These are phyloP conservation scores for Fusarium sp. DNA, from an alignment of 2,329 filamentous ascomycete genomes.

Conservation along the genomic window DNA sequence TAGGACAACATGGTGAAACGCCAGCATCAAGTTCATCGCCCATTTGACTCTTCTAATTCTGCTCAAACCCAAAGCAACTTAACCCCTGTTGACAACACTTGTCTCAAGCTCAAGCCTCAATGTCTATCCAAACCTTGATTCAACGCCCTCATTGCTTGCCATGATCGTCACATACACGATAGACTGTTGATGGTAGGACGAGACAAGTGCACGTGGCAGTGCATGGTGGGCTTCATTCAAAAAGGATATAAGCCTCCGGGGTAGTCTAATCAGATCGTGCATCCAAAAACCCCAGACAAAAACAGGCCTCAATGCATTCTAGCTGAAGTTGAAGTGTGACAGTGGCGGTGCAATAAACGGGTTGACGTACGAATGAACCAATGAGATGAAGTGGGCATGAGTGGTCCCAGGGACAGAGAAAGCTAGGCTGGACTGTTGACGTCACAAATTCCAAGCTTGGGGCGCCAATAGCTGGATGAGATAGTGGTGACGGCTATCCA, in stretches of 20 bases:
- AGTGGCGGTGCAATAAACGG: slow-evolving; percentile 4
- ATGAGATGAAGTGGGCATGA: slow-evolving; percentile 27
- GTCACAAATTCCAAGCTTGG: slow-evolving; percentile 22
- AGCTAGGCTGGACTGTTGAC: slow-evolving; percentile 29
- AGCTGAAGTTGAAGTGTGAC: slow-evolving; percentile 14
- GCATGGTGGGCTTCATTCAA: not conserved
- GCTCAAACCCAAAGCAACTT: too few relatives aligned
- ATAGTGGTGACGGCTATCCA: slow-evolving; percentile 28
- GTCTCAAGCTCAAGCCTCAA: not conserved
- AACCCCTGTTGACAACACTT: too few relatives aligned
- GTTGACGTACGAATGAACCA: not conserved
- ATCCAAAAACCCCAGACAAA: not conserved
- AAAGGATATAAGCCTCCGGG: slow-evolving; percentile 13
- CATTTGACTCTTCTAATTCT: fast-evolving
- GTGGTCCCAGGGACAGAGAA: slow-evolving; percentile 19
- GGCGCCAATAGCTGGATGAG: slow-evolving; percentile 23
- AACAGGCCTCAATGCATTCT: not conserved
- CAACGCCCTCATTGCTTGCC: not conserved
- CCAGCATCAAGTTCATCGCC: not conserved
- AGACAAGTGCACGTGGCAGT: slow-evolving; percentile 6
- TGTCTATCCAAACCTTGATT: not conserved
- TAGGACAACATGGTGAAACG: not conserved
- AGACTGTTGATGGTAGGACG: not conserved
- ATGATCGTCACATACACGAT: not conserved
- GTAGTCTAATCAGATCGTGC: not conserved